Evolutionary conservation across 2,329 filamentous ascomycete species (phyloP), one percentile per base, ranked within the genome.

Genomic region (Peltaster fructicola): DNA sequence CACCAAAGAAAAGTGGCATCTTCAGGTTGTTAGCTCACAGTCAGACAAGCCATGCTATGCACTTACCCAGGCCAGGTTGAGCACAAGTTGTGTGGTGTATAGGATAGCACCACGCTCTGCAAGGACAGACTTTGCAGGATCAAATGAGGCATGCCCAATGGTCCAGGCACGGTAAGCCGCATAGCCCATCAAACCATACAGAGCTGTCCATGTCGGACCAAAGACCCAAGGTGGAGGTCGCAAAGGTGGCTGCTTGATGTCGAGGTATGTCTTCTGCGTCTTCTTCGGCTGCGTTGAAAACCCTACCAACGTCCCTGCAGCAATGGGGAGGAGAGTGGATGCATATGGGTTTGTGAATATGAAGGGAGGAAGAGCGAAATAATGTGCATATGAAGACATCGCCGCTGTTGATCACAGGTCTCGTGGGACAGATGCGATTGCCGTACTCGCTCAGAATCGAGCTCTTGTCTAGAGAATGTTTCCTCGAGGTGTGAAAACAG

Each of bases 1-100:
- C 45, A n/a, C 67, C 64, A 47, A 92, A 93, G 64, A 93, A 93
- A 7, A 93, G 64, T 8, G 85, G 85, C 67, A 82, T 93, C n/a
- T n/a, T n/a, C n/a, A n/a, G n/a, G n/a, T n/a, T n/a, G n/a, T n/a
- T n/a, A n/a, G n/a, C n/a, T n/a, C n/a, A n/a, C n/a, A n/a, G n/a
- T n/a, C n/a, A n/a, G n/a, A n/a, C n/a, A n/a, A n/a, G n/a, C n/a
- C n/a, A n/a, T n/a, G n/a, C n/a, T n/a, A n/a, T n/a, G n/a, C n/a
- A n/a, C n/a, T n/a, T n/a, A n/a, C n/a, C 80, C 80, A 95, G 26
- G 74, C 51, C 15, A 91, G 59, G 49, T 93, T 93, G 25, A 93
- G 61, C 7, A 65, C 77, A 5, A 93, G 70, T 53, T 93, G 84
- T 31, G 82, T 60, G 2, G 77, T 78, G 58, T 92, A 93, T 15